Base-by-base conservation (phyloP, 306 rosid species). In the Acmispon strigosus region DNA sequence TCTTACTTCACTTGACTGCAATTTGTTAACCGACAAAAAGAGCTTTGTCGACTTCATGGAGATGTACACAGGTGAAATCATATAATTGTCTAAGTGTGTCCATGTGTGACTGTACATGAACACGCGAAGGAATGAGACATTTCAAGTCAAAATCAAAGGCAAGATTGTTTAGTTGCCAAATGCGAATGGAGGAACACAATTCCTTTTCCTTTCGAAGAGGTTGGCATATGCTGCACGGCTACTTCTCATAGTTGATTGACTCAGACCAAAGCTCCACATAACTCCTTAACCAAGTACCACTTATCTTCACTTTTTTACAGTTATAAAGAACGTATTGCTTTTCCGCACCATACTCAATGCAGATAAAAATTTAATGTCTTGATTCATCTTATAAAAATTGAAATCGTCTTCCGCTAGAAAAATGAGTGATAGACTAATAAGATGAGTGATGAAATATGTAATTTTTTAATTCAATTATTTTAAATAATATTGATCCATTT, bases 111-210 rank as follows among this genome's bases (percentile, higher is more conserved):
- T 89, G 73, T 82, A 74, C 19, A 76, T 11, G 56, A 24, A 34
- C 85, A 67, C 73, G 84, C 80, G 62, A 8, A 51, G 17, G 77
- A 64, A 53, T 62, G 69, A 52, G 61, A 77, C 70, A 76, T 32
- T 70, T 58, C 52, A 63, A 74, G 85, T 85, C 90, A 84, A 83
- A 80, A 77, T 77, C 48, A 3, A 43, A 63, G 76, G 70, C 24
- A 49, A 62, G 76, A 79, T 19, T 62, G 72, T 66, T 62, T 9
- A 75, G 78, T 74, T 64, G 80, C 34, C 77, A 73, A 81, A 58
- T 24, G n/a, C 37, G 76, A 73, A 77, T 41, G 39, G 58, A 72
- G 50, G 44, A 47, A 5, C 16, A 17, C 27, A 63, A 76, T 75
- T 75, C 80, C 3, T 69, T 83, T 81, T 82, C 3, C 66, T 83